Percentiles rank a stretch among this genome's conserved stretches.
These are phyloP conservation scores for Microsporum audouinii DNA, from an alignment of 2,329 filamentous ascomycete genomes.

Conservation along the genomic window DNA sequence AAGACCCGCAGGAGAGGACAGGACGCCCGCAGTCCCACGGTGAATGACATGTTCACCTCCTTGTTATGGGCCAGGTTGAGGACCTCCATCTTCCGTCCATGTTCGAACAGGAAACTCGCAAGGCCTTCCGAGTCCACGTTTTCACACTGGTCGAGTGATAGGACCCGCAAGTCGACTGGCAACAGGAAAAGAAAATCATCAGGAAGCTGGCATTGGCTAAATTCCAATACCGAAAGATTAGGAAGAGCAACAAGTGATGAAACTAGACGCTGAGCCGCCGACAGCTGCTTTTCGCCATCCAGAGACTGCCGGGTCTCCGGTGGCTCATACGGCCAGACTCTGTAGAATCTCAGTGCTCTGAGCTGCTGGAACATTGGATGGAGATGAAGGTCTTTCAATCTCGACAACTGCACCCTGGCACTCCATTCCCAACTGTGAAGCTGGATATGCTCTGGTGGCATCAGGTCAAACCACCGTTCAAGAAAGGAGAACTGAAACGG, in stretches of 20 bases:
- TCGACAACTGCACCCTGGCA: constrained; percentile 34
- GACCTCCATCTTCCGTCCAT: constrained; percentile 55
- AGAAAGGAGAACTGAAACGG: constrained; percentile 6
- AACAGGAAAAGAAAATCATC: constrained; percentile 56
- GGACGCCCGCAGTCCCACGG: constrained; percentile 50
- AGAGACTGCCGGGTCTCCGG: constrained; percentile 8
- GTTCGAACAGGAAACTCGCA: constrained; percentile 51
- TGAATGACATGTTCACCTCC: constrained; percentile 62
- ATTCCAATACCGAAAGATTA: constrained; percentile 53
- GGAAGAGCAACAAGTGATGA: constrained; percentile 49
- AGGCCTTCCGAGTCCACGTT: constrained; percentile 59
- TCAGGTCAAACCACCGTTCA: constrained; percentile 47
- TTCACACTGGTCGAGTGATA: constrained; percentile 71
- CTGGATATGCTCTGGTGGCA: constrained; percentile 41
- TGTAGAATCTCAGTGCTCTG: constrained; percentile 27
- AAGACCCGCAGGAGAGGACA: constrained; percentile 63
- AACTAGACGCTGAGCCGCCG: constrained; percentile 18
- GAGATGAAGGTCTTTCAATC: constrained; percentile 45
- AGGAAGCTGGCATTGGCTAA: constrained; percentile 64
- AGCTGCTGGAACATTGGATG: constrained; percentile 43
- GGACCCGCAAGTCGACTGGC: constrained; percentile 51
- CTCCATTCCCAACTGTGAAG: constrained; percentile 49
- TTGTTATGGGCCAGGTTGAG: constrained; percentile 69
- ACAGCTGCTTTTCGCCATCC: constrained; percentile 15
- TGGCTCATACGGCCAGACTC: constrained; percentile 17